Base-by-base conservation (phyloP, 768 basidiomycete genomes). In the Lyophyllum shimeji region DNA sequence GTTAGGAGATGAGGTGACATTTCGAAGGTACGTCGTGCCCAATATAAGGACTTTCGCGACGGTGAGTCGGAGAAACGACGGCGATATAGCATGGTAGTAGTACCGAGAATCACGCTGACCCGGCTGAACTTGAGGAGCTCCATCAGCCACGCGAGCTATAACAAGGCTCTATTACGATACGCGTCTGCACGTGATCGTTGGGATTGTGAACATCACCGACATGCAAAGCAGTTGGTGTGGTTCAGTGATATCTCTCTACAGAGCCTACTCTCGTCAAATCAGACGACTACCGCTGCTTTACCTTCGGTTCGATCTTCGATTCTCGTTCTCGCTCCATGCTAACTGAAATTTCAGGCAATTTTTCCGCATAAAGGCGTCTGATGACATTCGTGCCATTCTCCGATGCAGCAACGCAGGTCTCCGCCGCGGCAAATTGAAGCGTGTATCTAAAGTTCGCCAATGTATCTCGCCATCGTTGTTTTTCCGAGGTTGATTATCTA, bases 351-450 rank as follows among this genome's bases (percentile, higher is more conserved):
- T 18, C 64, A 90, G 89, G 25, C 79, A 79, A 48, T 89, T 90
- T 67, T 90, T 83, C 69, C 78, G 75, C 56, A 65, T 87, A 50
- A 84, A 84, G 61, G 77, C 76, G 23, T 73, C 72, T 27, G 82
- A 87, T 64, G 86, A 85, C 66, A 71, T 85, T 42, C 77, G 77
- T n/a, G 72, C 75, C 13, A 65, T 83, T n/a, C 49, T 80, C 33
- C 55, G 65, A 20, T 72, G 78, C 15, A 61, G 65, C n/a, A 64
- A 67, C 12, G 48, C 59, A 15, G 57, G 53, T 45, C 65, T 78
- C 21, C 74, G 70, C 31, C 56, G 59, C 31, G 67, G 60, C 21
- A 86, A 81, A 59, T 50, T 83, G 24, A 81, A 76, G 57, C 75
- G 83, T 44, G 62, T 87, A 3, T 64, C 67, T 42, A 83, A 82